These are phyloP conservation scores for Aspergillus coremiiformis DNA, from an alignment of 495 filamentous ascomycete species.

Conservation along the genomic window DNA sequence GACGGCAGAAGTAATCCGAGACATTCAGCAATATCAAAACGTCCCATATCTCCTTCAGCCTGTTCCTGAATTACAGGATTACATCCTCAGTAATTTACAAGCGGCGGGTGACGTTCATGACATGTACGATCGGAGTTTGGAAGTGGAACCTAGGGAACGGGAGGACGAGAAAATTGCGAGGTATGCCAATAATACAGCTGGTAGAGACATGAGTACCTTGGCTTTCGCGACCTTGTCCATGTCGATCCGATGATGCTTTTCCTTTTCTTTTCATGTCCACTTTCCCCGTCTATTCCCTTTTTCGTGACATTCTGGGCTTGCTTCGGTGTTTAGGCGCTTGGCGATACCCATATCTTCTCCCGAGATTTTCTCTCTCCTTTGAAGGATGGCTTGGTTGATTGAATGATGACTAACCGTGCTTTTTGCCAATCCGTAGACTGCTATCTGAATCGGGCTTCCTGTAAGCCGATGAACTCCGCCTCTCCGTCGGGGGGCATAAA, in stretches of 20 bases:
- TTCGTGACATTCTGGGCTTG: conserved; percentile 15
- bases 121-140: conserved; percentile 95
- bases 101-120: conserved; percentile 91
- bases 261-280: conserved; percentile 4
- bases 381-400: conserved; percentile 11
- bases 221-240: conserved; percentile 31
- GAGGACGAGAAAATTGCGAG: conserved; percentile 93
- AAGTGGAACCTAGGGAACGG: conserved; percentile 86
- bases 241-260: conserved; percentile 28
- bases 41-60: conserved; percentile 85
- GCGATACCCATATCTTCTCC: conserved; percentile 17
- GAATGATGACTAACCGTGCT: conserved; percentile 32
- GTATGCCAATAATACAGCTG: conserved; percentile 44
- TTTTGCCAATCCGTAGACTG: conserved; percentile 46
- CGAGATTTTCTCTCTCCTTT: neutral
- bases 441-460: conserved; percentile 70
- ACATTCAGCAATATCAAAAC: conserved; percentile 98
- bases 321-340: conserved; percentile 10
- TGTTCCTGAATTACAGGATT: conserved; percentile 89
- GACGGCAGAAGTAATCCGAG: conserved; percentile 94
- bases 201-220: conserved; percentile 32
- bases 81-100: conserved; percentile 92
- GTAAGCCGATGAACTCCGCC: conserved; percentile 32
- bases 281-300: conserved; percentile 14
- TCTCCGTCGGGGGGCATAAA: conserved; percentile 8